Evolutionary conservation across 2,329 filamentous ascomycete genomes (phyloP), one percentile per base, ranked within the genome.

Genomic region (Alternaria incomplexa): DNA sequence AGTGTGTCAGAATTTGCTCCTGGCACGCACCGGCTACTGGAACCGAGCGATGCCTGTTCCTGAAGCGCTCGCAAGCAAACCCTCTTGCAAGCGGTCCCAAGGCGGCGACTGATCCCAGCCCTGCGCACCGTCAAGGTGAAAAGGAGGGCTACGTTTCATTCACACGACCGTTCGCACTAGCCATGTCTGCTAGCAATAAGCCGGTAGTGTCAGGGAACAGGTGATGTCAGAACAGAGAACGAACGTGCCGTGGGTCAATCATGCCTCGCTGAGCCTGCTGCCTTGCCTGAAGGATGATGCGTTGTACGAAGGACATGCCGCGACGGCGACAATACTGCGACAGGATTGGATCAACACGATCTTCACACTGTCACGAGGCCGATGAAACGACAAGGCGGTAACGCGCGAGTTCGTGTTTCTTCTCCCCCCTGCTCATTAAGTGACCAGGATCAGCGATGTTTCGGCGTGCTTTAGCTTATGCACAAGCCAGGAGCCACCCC

Each of bases 321-420:
- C 58, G 50, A 67, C 65, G 67, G 70, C 65, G 50, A 70, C 64
- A 64, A 62, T 66, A 55, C 71, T 71, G 70, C 63, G 66, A 72
- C 67, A 64, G 71, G 70, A 76, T 75, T 77, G 74, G 77, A 77
- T 76, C 74, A 74, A 55, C 67, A 67, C 64, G 68, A 78, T 76
- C 70, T 74, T 77, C 73, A 74, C 63, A 69, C 73, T 70, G 77
- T 79, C 77, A 80, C 78, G 77, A 79, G 78, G 76, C 64, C 71
- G 73, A 74, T 80, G 78, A 80, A 80, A 80, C 78, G 73, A 72
- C 70, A 70, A 67, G 66, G 69, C 70, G 60, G 70, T 65, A 70
- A 65, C 69, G 65, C 63, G 67, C 63, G 68, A 69, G 71, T 74
- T 78, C 76, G 77, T 79, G 76, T 77, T 79, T 78, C 67, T 68